Base-by-base conservation (phyloP, 116 monocot species). In the Thalassia testudinum region DNA sequence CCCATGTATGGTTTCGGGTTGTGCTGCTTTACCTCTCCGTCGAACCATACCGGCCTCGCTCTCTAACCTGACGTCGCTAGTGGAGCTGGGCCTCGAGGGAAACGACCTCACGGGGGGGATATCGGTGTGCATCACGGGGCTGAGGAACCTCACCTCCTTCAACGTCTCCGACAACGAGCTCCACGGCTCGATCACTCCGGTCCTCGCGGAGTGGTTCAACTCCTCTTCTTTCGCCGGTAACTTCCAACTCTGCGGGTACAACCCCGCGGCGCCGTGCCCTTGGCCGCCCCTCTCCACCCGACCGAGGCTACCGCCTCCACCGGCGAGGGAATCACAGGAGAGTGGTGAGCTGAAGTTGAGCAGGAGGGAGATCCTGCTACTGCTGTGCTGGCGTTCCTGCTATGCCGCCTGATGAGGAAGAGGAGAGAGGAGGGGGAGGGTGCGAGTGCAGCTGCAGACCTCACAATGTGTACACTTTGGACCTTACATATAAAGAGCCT, bases 171-270 rank as follows among this genome's bases (percentile, higher is more conserved):
- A 69, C 66, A 84, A 84, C 52, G 72, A 71, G 7, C 71, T 79
- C 70, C 62, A 72, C 10, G 84, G 84, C 13, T 43, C 52, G 25
- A 72, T 81, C 22, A 72, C 72, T 0, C 0, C 21, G 8, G 37
- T 62, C 53, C 17, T 43, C 15, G 27, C 37, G 11, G 53, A 28
- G 30, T 73, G 61, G 37, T 88, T 83, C 74, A 74, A 79, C 40
- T 65, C 73, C 6, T 74, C 67, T 50, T 88, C 79, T 26, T 88
- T 88, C 59, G 18, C 27, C 10, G 88, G 83, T n/a, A 83, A 88
- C 74, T 27, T 77, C 50, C 50, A 50, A 21, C 50, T 21, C 24
- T 50, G 50, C 22, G 22, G 22, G 7, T 50, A 21, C 50, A 25
- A 2, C 11, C 6, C 24, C 50, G 11, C 20, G 13, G 22, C 24